phyloP scores from a whole-genome alignment of 31 red algal species.

The Asparagopsis taxiformis region DNA sequence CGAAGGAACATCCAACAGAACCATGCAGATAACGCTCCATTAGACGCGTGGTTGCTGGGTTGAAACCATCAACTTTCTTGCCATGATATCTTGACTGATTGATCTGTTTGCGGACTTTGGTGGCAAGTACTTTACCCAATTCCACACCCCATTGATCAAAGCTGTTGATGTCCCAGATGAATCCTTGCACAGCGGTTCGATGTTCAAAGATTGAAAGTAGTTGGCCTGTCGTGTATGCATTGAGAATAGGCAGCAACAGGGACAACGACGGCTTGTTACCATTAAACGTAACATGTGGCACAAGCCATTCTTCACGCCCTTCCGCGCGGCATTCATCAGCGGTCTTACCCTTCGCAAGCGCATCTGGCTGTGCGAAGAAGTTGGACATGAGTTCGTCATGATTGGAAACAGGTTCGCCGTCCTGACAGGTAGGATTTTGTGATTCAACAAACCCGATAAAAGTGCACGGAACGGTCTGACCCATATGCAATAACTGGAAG shows the following conservation, averaged over 20 bases:
- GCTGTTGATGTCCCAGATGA: constrained; percentile 98
- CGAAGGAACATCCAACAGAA: constrained; percentile 81
- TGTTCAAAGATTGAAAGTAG: constrained; percentile 94
- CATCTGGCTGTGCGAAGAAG: constrained; percentile 97
- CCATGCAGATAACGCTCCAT: constrained; percentile 79
- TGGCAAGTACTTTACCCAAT: constrained; percentile 96
- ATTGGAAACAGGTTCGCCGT: constrained; percentile 83
- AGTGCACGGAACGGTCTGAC: constrained; percentile 83
- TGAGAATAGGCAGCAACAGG: constrained; percentile 68
- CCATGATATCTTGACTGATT: constrained; percentile 76
- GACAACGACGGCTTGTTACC: constrained; percentile 87
- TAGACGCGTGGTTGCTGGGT: constrained; percentile 67
- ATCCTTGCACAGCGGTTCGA: constrained; percentile 93
- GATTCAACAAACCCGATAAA: constrained; percentile 95
- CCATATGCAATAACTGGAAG: constrained; percentile 97
- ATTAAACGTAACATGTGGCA: constrained; percentile 83
- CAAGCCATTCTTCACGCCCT: constrained; percentile 62
- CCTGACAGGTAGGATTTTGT: constrained; percentile 79
- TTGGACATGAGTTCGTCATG: constrained; percentile 99
- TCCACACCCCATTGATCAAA: constrained; percentile 99
- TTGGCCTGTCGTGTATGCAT: constrained; percentile 87
- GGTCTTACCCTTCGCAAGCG: constrained; percentile 78
- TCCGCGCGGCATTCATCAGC: constrained; percentile 85
- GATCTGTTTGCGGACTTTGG: constrained; percentile 80
- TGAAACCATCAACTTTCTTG: constrained; percentile 77